Percentiles rank a stretch among this genome's conserved stretches.
phyloP scores from a whole-genome alignment of 148 eudicot genomes.

The Amaranthus cruentus region DNA sequence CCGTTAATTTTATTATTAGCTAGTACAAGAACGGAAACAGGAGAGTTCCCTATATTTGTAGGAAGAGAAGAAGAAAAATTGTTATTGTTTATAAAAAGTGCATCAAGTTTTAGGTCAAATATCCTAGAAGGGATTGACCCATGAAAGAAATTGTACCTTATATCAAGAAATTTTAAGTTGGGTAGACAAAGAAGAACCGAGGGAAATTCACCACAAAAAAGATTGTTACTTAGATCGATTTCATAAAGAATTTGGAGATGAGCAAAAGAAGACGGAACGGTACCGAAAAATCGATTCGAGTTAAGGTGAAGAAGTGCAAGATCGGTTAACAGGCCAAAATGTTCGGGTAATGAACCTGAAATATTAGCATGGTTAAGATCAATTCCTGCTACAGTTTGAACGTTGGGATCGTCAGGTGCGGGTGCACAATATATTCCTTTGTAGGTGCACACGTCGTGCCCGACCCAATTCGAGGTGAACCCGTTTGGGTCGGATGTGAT shows the following conservation, averaged over 20 bases:
- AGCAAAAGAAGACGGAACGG: conserved; percentile 36
- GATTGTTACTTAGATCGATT: conserved; percentile 73
- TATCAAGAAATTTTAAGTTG: conserved; percentile 47
- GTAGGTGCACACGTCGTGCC: conserved; percentile 57
- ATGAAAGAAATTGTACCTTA: conserved; percentile 51
- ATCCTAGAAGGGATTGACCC: conserved; percentile 44
- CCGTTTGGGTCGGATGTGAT: conserved; percentile 62
- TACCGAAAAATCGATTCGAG: conserved; percentile 55
- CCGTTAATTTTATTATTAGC: conserved; percentile 58
- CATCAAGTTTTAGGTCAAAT: conserved; percentile 59
- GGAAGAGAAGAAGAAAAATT: conserved; percentile 39
- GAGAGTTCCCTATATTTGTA: conserved; percentile 43
- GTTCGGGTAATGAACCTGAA: conserved; percentile 44
- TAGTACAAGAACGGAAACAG: conserved; percentile 59
- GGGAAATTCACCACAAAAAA: conserved; percentile 55
- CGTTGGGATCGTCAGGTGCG: conserved; percentile 41
- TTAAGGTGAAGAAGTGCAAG: conserved; percentile 68
- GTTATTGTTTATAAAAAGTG: conserved; percentile 63
- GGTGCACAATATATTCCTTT: conserved; percentile 72
- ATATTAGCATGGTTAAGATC: conserved; percentile 68
- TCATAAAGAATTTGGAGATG: conserved; percentile 43
- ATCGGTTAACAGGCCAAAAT: conserved; percentile 57
- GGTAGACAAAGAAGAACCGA: conserved; percentile 33
- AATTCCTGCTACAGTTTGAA: conserved; percentile 65
- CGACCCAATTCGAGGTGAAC: conserved; percentile 58